Conservation (phyloP, 768 basidiomycete species). For the Hortiboletus flavorubellus region DNA sequence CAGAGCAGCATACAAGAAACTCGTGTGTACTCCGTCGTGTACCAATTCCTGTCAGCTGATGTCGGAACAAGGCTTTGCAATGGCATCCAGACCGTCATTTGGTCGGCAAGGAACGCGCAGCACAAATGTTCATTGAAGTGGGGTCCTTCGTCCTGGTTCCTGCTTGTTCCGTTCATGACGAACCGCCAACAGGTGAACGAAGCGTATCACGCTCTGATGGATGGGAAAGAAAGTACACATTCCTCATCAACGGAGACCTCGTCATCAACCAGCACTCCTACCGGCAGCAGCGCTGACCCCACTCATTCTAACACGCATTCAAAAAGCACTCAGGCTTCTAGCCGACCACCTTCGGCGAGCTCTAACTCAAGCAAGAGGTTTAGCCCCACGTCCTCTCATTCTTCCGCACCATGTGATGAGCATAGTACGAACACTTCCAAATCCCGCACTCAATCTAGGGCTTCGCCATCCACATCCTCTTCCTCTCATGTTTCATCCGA, state of each 20-base stretch:
- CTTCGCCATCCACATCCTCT: slow-evolving; percentile 14
- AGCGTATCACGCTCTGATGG: slow-evolving; percentile 54
- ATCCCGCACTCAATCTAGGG: slow-evolving; percentile 7
- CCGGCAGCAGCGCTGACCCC: slow-evolving; percentile 19
- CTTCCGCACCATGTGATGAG: slow-evolving; percentile 17
- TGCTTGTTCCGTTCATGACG: neutral
- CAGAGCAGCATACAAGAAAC: slow-evolving; percentile 58
- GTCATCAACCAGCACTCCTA: slow-evolving; percentile 20
- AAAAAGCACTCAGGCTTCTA: slow-evolving; percentile 26
- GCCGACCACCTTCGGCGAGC: slow-evolving; percentile 31
- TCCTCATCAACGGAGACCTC: slow-evolving; percentile 28
- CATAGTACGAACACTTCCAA: slow-evolving; percentile 9
- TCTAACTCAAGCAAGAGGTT: slow-evolving; percentile 27
- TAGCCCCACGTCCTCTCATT: slow-evolving; percentile 6
- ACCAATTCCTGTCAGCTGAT: slow-evolving; percentile 23
- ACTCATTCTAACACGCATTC: slow-evolving; percentile 20
- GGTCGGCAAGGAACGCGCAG: slow-evolving; percentile 48
- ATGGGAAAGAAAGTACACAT: slow-evolving; percentile 36
- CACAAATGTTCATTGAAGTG: slow-evolving; percentile 59
- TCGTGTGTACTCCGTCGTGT: slow-evolving; percentile 39
- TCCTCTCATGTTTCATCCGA: slow-evolving; percentile 13
- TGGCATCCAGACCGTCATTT: slow-evolving; percentile 69
- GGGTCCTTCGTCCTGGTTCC: slow-evolving; percentile 10
- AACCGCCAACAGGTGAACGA: slow-evolving; percentile 41
- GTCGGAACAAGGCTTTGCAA: slow-evolving; percentile 45